Evolutionary conservation across 1,139 yeast species (phyloP).

Genomic region (Yamadazyma trypodendri): DNA sequence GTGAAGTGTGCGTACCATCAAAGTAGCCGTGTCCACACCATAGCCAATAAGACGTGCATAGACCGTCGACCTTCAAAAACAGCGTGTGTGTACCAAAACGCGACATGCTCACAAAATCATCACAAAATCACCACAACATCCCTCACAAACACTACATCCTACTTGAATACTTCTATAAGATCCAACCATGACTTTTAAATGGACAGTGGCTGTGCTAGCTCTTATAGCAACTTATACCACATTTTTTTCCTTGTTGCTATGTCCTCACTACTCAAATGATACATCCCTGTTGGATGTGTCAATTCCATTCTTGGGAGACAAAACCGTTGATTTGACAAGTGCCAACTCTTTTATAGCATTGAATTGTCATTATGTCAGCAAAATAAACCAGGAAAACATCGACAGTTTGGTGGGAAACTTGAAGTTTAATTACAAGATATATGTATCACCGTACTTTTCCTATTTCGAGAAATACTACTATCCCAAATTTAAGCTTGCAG

Average conservation of each 20-base stretch:
- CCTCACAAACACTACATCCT: too few species aligned
- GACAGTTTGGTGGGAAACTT: conserved; percentile 10
- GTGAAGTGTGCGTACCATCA: too few species aligned
- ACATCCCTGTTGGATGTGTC: conserved; percentile 1
- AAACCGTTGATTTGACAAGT: conserved; percentile 5
- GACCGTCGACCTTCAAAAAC: too few species aligned
- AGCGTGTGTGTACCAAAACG: too few species aligned
- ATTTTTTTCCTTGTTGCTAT: conserved; percentile 7
- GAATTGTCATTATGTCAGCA: conserved; percentile 12
- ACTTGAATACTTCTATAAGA: too few species aligned
- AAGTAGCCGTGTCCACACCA: too few species aligned
- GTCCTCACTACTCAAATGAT: conserved; percentile 7
- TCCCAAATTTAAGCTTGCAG: conserved; percentile 12
- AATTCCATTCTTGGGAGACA: background rate
- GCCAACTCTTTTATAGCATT: conserved; percentile 8
- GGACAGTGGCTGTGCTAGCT: background rate
- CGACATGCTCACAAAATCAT: too few species aligned
- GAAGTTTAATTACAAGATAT: conserved; percentile 16
- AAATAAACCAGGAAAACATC: conserved; percentile 14
- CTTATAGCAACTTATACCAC: conserved; percentile 3
- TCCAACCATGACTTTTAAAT: background rate
- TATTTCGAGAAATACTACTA: conserved; percentile 12
- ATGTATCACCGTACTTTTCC: conserved; percentile 11
- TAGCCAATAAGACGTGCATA: too few species aligned
- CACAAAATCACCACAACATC: background rate